Evolutionary conservation across 2,329 filamentous ascomycete genomes (phyloP).

Genomic region (Hymenoscyphus fraxineus): DNA sequence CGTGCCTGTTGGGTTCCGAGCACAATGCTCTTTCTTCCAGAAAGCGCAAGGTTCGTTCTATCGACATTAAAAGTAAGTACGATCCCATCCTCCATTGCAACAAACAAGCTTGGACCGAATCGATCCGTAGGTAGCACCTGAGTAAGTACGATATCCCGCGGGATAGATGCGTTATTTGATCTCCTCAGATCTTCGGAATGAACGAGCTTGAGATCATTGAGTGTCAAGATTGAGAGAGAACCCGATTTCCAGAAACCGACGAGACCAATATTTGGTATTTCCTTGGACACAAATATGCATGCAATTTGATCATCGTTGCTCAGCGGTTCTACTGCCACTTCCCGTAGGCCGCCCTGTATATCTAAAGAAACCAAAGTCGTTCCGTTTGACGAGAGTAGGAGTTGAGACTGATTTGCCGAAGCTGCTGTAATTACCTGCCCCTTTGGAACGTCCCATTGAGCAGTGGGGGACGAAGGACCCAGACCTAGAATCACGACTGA

Average conservation of each 20-base stretch:
- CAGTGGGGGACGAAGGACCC: constrained; percentile 50
- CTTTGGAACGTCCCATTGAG: constrained; percentile 53
- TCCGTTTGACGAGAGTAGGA: constrained; percentile 74
- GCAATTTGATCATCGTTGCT: constrained; percentile 72
- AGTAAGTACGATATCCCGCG: constrained; percentile 75
- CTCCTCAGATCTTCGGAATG: constrained; percentile 60
- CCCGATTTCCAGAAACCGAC: constrained; percentile 87
- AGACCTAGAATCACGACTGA: constrained; percentile 60
- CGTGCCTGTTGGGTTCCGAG: constrained; percentile 81
- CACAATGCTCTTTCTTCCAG: constrained; percentile 73
- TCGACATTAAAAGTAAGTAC: constrained; percentile 80
- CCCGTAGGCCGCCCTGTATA: constrained; percentile 53
- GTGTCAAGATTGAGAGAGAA: constrained; percentile 67
- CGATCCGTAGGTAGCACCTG: constrained; percentile 63
- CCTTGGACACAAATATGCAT: constrained; percentile 71
- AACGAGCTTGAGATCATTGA: constrained; percentile 62
- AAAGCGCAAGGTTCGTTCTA: constrained; percentile 56
- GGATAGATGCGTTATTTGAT: constrained; percentile 70
- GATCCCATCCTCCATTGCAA: constrained; percentile 89
- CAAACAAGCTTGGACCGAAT: constrained; percentile 70
- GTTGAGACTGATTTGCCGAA: constrained; percentile 65
- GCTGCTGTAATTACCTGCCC: constrained; percentile 68
- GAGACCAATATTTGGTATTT: constrained; percentile 64
- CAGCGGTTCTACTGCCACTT: constrained; percentile 58
- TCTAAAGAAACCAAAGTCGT: constrained; percentile 67